phyloP scores from a whole-genome alignment of 306 rosid species.

The Vachellia pachyceras region DNA sequence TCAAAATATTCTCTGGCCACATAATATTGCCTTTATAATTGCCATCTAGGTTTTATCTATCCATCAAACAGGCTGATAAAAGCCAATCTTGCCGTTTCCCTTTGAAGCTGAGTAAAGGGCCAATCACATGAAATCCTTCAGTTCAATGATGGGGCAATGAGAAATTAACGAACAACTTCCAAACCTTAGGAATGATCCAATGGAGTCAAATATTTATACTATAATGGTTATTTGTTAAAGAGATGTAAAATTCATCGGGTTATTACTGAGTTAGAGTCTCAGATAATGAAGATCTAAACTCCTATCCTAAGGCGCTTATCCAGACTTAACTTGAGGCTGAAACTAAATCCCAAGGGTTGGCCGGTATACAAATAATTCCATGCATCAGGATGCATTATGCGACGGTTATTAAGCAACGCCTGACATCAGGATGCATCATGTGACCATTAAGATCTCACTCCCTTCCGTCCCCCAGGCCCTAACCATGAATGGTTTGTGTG shows the following conservation, averaged over 20 bases:
- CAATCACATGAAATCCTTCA: constrained; percentile 12
- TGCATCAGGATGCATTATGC: neutral
- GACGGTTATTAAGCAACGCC: neutral
- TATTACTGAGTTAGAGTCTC: neutral
- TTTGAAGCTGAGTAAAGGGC: neutral
- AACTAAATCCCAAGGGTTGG: neutral
- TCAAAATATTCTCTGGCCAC: neutral
- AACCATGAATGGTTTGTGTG: neutral
- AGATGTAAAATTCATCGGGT: neutral
- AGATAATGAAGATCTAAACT: neutral
- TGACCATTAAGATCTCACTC: neutral
- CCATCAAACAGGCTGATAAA: neutral
- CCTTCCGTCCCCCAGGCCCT: too few relatives aligned
- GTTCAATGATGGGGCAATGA: neutral
- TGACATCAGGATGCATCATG: neutral
- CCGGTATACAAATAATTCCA: neutral
- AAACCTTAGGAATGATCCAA: neutral
- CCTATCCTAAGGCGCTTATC: neutral
- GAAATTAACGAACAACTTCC: neutral
- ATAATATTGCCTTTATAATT: neutral
- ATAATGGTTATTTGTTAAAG: neutral
- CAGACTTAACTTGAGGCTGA: neutral
- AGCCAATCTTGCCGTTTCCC: neutral
- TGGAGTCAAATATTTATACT: neutral
- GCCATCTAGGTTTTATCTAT: neutral